Evolutionary conservation across 139 green algal species (phyloP).

Genomic region (Micractinium conductrix): DNA sequence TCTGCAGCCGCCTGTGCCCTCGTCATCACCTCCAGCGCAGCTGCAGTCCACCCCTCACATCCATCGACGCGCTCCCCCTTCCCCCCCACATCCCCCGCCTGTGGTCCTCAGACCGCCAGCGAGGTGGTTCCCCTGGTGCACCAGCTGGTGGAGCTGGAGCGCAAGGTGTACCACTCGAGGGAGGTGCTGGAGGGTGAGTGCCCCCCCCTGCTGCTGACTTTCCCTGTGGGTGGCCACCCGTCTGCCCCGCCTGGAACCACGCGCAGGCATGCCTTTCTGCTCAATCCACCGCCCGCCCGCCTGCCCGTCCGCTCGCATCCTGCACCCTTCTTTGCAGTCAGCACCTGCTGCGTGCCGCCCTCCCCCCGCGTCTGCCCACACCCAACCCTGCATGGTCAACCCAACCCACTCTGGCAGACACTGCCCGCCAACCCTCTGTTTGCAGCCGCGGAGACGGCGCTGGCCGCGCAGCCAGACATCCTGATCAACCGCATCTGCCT

Average conservation of each 20-base stretch:
- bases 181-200: conserved; percentile 23
- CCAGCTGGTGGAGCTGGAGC: conserved; percentile 33
- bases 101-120: background rate
- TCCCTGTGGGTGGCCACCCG: too few species aligned
- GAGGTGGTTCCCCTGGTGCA: conserved; percentile 33
- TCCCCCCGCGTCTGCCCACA: too few species aligned
- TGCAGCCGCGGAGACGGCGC: conserved; percentile 25
- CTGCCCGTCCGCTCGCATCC: background rate
- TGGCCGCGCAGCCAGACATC: conserved; percentile 20
- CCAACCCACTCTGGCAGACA: too few species aligned
- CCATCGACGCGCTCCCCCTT: background rate
- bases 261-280: background rate
- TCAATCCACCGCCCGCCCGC: too few species aligned
- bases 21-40: background rate
- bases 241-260: too few species aligned
- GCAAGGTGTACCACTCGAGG: conserved; percentile 13
- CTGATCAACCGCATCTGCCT: conserved; percentile 34
- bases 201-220: too few species aligned
- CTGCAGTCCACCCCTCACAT: background rate
- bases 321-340: background rate
- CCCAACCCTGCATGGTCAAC: too few species aligned
- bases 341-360: too few species aligned
- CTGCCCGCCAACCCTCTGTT: background rate
- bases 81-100: background rate
- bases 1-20: background rate